Evolutionary conservation across 805 yeast genomes (phyloP), one percentile per base, ranked within the genome.

Genomic region (Candida mattraensis): DNA sequence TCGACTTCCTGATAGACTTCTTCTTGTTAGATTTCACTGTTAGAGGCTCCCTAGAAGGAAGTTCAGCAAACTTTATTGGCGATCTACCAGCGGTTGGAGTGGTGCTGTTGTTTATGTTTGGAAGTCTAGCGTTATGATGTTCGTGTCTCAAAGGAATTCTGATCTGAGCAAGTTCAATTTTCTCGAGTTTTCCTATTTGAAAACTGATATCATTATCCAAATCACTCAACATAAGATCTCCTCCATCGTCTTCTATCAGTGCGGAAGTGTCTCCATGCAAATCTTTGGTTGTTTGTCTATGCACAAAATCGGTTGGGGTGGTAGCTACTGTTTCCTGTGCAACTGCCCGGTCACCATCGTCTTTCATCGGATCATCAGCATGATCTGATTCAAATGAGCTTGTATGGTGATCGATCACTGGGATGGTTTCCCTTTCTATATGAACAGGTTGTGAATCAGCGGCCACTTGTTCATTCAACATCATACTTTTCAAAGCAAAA

Each of bases 21-120:
- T 51, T 52, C 13, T 45, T 50, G 5, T 42, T 39, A 2, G 61
- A 43, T 28, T 48, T 55, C n/a, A 54, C 49, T 5, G 52, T 50
- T 17, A 60, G 20, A 3, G 64, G 64, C 15, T 56, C 60, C 26
- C 61, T 50, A 8, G 56, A 50, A 3, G 66, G 66, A 28, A 61
- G 41, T 29, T 56, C 55, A 7, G 57, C 57, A 46, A 60, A 61
- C 28, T 56, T 56, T 7, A 60, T 52, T 5, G 64, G 61, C 4
- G 62, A 56, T 30, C 53, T 45, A 7, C 46, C 14, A 0, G 47
- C 45, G 5, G 39, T 43, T 3, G 58, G 54, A 10, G 55, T 51
- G 2, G 50, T 46, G 28, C 51, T 41, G 27, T 35, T 46, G 16
- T 45, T 45, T 24, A 43, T 34, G 18, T 45, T 46, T 2, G 50